phyloP scores from a whole-genome alignment of 2,329 filamentous ascomycete genomes.

The Penicillium sp. region DNA sequence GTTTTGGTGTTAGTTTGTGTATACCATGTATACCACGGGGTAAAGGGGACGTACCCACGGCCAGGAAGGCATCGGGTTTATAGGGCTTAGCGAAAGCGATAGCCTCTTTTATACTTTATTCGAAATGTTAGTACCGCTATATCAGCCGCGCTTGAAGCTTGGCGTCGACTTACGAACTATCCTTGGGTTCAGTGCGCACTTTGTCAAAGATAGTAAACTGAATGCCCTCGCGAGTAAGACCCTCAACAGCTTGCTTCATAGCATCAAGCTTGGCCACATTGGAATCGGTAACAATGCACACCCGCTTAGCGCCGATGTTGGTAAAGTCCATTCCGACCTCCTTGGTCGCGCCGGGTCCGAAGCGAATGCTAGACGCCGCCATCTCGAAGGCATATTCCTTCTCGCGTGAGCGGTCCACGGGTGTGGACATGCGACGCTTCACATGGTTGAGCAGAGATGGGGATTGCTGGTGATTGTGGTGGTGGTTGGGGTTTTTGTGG shows the following conservation, averaged over 20 bases:
- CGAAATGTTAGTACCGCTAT: slow-evolving; percentile 36
- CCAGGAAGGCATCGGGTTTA: slow-evolving; percentile 77
- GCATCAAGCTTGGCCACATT: slow-evolving; percentile 75
- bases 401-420: slow-evolving; percentile 59
- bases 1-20: slow-evolving; percentile 6
- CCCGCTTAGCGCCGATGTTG: slow-evolving; percentile 77
- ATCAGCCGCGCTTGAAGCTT: not conserved
- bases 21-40: not conserved
- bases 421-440: slow-evolving; percentile 62
- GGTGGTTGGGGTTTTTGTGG: slow-evolving; percentile 77
- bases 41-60: slow-evolving; percentile 54
- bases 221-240: slow-evolving; percentile 67
- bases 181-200: slow-evolving; percentile 83
- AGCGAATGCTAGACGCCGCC: slow-evolving; percentile 89
- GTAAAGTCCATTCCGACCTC: slow-evolving; percentile 97
- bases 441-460: slow-evolving; percentile 46
- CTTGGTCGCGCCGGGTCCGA: slow-evolving; percentile 83
- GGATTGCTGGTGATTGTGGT: slow-evolving; percentile 56
- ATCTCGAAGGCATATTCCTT: slow-evolving; percentile 99
- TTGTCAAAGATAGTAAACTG: slow-evolving; percentile 72
- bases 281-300: slow-evolving; percentile 83
- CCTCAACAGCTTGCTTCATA: slow-evolving; percentile 81
- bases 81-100: slow-evolving; percentile 78
- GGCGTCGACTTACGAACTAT: slow-evolving; percentile 60
- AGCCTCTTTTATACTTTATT: slow-evolving; percentile 60